Evolutionary conservation across 1,139 yeast species (phyloP).

Genomic region (Maudiozyma humilis): DNA sequence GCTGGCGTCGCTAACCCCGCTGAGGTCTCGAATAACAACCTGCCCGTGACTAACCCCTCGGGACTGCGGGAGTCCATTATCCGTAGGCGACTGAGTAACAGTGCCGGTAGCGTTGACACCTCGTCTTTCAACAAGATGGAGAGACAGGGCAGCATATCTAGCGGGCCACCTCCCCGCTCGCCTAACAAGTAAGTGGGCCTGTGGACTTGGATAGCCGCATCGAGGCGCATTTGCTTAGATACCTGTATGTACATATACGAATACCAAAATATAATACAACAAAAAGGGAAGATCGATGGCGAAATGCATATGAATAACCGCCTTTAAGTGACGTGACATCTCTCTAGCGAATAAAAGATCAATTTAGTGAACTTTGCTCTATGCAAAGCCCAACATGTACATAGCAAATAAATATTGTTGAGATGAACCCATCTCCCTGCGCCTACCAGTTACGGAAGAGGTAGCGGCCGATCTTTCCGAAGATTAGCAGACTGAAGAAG

Average conservation of each 20-base stretch:
- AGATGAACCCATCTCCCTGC: not conserved
- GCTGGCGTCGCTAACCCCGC: conserved; percentile 32
- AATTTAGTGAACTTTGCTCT: too few relatives aligned
- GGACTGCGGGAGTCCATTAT: conserved; percentile 31
- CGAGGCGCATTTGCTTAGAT: not conserved
- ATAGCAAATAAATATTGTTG: too few relatives aligned
- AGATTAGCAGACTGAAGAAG: conserved; percentile 58
- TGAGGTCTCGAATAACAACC: conserved; percentile 25
- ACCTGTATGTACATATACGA: not conserved
- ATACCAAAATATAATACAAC: too few relatives aligned
- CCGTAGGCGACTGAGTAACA: conserved; percentile 30
- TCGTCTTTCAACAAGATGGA: conserved; percentile 16
- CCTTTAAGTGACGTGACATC: too few relatives aligned
- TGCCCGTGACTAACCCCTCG: conserved; percentile 31
- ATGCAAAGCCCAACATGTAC: too few relatives aligned
- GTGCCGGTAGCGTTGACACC: conserved; percentile 31
- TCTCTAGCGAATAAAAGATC: too few relatives aligned
- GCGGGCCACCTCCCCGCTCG: conserved; percentile 32
- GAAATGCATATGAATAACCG: too few relatives aligned
- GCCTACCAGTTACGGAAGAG: conserved; percentile 6
- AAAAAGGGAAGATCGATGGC: too few relatives aligned
- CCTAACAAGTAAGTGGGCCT: conserved; percentile 22
- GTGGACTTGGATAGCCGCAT: not conserved
- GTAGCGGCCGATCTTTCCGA: conserved; percentile 61
- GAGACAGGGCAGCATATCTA: conserved; percentile 31